Evolutionary conservation across 2,329 filamentous ascomycete genomes (phyloP), one percentile per base, ranked within the genome.

Genomic region (Sphaerulina vaccinii): DNA sequence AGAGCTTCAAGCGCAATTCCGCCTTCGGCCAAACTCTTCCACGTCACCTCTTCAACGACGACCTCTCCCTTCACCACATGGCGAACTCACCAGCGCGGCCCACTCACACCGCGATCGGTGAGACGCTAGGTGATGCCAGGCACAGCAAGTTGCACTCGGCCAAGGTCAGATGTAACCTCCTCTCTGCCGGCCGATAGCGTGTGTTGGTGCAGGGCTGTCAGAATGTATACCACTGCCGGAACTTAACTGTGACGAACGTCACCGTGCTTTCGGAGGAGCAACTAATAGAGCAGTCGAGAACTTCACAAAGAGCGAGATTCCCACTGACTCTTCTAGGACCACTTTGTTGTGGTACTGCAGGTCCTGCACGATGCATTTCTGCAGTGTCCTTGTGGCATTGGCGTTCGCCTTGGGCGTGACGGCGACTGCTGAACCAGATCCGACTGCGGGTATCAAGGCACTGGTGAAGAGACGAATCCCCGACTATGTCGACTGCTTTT

Each of bases 391-490:
- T 4, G 5, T 7, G 27, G 27, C 27, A 10, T 32, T 32, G 8
- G n/a, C 9, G n/a, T 32, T 32, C 27, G 27, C 27, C n/a, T 13
- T 32, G 8, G 27, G 27, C n/a, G 27, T 13, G 27, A 32, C 24
- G 8, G 24, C 24, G 24, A 29, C 27, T 32, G 27, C 27, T 32
- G 27, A n/a, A n/a, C n/a, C n/a, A n/a, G n/a, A n/a, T n/a, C n/a
- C 24, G 24, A 29, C 27, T 32, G 27, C 27, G 11, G 27, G 45
- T 13, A 46, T 54, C 19, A 40, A 49, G 23, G 38, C 51, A 32
- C 46, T 54, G 3, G 45, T 54, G 22, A 16, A 39, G 36, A 45
- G 51, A 45, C 24, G 51, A 21, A 10, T 54, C 1, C 51, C 51
- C 9, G 13, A 36, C 5, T 41, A 54, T 41, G 41, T 49, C 16